Percentiles rank a stretch among this genome's conserved stretches.
Conservation (phyloP, 73 alveolate species). For the Tetrahymena thermophila region DNA sequence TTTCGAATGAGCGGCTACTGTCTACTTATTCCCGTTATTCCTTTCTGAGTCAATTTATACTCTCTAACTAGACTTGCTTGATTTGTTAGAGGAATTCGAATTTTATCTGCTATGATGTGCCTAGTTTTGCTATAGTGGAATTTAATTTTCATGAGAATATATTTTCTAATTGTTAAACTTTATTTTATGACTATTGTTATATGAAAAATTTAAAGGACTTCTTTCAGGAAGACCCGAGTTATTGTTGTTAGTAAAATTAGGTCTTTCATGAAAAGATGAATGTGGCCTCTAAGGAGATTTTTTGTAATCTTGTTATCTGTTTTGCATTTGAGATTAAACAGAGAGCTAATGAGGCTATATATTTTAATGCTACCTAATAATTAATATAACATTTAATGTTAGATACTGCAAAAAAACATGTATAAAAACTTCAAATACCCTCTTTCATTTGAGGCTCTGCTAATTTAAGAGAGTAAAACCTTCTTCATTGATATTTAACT, state of each 20-base stretch:
- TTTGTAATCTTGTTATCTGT: background rate
- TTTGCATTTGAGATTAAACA: background rate
- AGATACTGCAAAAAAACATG: background rate
- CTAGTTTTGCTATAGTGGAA: background rate
- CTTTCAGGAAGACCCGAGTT: background rate
- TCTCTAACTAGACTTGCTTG: background rate
- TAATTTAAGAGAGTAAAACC: background rate
- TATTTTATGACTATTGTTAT: background rate
- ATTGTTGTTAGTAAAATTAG: background rate
- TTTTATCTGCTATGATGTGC: background rate
- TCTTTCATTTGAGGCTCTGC: background rate
- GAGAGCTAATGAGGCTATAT: background rate
- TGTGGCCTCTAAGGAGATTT: background rate
- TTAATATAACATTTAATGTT: background rate
- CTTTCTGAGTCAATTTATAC: background rate
- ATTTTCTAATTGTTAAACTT: background rate
- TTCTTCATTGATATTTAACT: background rate
- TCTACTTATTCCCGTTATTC: background rate
- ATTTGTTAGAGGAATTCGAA: background rate
- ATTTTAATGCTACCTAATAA: background rate
- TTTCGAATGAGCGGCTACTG: background rate
- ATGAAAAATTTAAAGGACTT: background rate
- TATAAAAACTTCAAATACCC: background rate
- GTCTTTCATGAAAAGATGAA: background rate
- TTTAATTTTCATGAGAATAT: background rate